A percentile compares a stretch with the other conserved stretches of the same genome.
These are phyloP conservation scores for Gonapodya prolifera DNA, from an alignment of 192 early-diverging fungal genomes.

Conservation along the genomic window DNA sequence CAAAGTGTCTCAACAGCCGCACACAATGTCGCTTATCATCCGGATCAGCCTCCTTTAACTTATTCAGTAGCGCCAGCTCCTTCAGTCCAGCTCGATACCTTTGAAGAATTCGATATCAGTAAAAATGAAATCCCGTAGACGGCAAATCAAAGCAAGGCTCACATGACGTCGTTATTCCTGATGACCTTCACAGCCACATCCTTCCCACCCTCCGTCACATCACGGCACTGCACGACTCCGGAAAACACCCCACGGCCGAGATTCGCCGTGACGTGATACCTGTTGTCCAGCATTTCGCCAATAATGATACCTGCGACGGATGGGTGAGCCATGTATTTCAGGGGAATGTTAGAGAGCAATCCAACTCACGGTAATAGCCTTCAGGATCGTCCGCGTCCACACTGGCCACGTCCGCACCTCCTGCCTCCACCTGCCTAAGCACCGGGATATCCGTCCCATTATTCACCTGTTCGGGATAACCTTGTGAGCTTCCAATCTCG, in stretches of 20 bases:
- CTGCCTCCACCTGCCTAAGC: too few relatives aligned
- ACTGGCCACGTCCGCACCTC: too few relatives aligned
- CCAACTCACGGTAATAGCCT: conserved; percentile 86
- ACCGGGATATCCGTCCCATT: too few relatives aligned
- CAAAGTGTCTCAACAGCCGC: conserved; percentile 70
- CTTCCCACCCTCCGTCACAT: conserved; percentile 49
- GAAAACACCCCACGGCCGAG: conserved; percentile 94
- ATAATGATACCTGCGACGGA: conserved; percentile 45
- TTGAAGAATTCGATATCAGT: background rate
- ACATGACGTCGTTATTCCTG: conserved; percentile 90
- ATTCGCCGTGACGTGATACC: conserved; percentile 75
- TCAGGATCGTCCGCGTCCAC: conserved; percentile 97
- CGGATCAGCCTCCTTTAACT: conserved; percentile 72
- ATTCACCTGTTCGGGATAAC: too few relatives aligned
- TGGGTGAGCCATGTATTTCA: too few relatives aligned
- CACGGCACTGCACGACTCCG: conserved; percentile 77
- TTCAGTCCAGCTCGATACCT: conserved; percentile 77
- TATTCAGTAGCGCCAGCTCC: conserved; percentile 80
- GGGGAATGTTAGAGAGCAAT: too few relatives aligned
- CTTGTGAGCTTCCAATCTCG: too few relatives aligned
- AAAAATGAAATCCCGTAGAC: background rate
- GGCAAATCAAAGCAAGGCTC: too few relatives aligned
- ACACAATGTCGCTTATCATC: conserved; percentile 82
- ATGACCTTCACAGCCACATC: conserved; percentile 95
- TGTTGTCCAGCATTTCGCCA: conserved; percentile 70